Base-by-base conservation (phyloP, 1,284 basidiomycete species). In the Fomitiporia mediterranea region DNA sequence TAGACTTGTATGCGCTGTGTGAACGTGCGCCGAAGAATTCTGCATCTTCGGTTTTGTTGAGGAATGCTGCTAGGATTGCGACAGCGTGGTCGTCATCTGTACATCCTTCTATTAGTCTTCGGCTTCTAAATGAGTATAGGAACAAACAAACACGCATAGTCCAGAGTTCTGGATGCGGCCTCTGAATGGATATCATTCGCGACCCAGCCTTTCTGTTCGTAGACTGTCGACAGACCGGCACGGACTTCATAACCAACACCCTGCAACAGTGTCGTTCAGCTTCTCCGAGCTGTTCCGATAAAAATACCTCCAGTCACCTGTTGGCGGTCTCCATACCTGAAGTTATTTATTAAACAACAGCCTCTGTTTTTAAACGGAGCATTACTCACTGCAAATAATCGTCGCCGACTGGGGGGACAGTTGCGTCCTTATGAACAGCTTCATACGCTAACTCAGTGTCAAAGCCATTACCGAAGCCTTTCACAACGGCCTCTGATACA, bases 101-200 rank as follows among this genome's bases (percentile, higher is more conserved):
- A n/a, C n/a, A n/a, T 0, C 35, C 28, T 11, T 32, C 23, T 48
- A 34, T 7, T 15, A 27, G 40, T 32, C n/a, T n/a, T 4, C 25
- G 40, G 17, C 11, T 32, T 39, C 9, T 34, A 5, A 40, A 17
- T 19, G 13, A 42, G 51, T 11, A 48, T 38, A 15, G 25, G 40
- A 34, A 38, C 23, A 21, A 51, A 70, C 78, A 53, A 63, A 89
- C 88, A 91, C 0, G 89, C 81, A 66, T 91, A 91, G 65, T 85
- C 89, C 7, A 91, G 74, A 0, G 89, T 91, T 30, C 89, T 75
- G 15, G 85, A 89, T 8, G 80, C 89, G 21, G 86, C 79, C 65
- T 91, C 90, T 1, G 87, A 86, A 68, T 91, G 90, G 11, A 89
- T 69, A 63, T 93, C 89, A 51, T 84, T 76, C 1, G 88, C 90